Evolutionary conservation across 768 basidiomycete species (phyloP).

Genomic region (Cubamyces lactineus): DNA sequence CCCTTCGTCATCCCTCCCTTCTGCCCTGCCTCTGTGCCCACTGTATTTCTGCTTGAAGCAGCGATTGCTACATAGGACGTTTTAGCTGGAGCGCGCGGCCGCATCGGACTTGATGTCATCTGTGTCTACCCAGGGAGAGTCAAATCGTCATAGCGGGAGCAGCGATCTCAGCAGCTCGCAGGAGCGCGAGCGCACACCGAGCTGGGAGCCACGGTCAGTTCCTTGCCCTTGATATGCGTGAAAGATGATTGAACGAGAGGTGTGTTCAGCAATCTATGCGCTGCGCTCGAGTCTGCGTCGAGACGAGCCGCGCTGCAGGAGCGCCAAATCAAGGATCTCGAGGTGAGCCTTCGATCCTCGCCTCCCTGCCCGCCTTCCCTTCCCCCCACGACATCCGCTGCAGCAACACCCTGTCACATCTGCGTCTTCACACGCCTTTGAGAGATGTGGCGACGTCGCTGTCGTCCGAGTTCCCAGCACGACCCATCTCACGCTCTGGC

Average conservation of each 20-base stretch:
- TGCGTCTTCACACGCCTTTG: not conserved
- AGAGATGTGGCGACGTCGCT: not conserved
- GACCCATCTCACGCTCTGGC: constrained; percentile 6
- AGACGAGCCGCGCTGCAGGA: constrained; percentile 28
- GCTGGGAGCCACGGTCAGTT: constrained; percentile 21
- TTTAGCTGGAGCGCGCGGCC: not conserved
- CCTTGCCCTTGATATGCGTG: not conserved
- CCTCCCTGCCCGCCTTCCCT: not conserved
- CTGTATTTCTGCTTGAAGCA: not conserved
- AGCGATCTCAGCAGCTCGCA: constrained; percentile 20
- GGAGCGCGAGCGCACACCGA: constrained; percentile 14
- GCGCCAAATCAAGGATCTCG: constrained; percentile 32
- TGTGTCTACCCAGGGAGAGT: constrained; percentile 10
- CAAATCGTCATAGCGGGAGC: constrained; percentile 13
- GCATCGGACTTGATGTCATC: constrained; percentile 19
- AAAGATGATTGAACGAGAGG: no score
- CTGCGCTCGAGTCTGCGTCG: constrained; percentile 23
- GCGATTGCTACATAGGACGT: not conserved
- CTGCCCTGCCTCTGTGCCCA: no score
- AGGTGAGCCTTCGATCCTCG: constrained; percentile 22
- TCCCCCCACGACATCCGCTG: not conserved
- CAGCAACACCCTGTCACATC: not conserved
- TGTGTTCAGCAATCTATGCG: constrained; percentile 16
- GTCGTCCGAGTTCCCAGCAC: constrained; percentile 3
- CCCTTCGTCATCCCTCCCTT: not conserved